Evolutionary conservation across 495 filamentous ascomycete species (phyloP).

Genomic region (Cladorrhinum samala): DNA sequence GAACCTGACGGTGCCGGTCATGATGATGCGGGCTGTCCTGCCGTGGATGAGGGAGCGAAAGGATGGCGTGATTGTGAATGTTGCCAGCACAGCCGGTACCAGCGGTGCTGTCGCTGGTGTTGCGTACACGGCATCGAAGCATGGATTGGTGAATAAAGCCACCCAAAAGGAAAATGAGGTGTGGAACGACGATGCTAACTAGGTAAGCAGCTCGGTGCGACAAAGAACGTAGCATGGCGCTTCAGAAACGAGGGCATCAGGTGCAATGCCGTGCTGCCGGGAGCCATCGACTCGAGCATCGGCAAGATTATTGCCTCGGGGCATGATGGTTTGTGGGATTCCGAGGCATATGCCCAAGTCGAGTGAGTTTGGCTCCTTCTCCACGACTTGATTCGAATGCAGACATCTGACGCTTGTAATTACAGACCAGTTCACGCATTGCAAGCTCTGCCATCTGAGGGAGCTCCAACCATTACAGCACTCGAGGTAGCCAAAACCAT

Average conservation of each 20-base stretch:
- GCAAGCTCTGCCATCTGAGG: constrained; percentile 15
- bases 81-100: constrained; percentile 32
- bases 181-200: too few relatives aligned
- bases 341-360: constrained; percentile 20
- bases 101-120: constrained; percentile 35
- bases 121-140: constrained; percentile 36
- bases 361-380: constrained; percentile 10
- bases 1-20: constrained; percentile 34
- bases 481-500: constrained; percentile 34
- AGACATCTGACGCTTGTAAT: neutral
- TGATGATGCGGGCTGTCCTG: constrained; percentile 34
- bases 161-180: too few relatives aligned
- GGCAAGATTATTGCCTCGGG: constrained; percentile 14
- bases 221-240: constrained; percentile 41
- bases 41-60: constrained; percentile 29
- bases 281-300: constrained; percentile 19
- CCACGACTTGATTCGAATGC: neutral
- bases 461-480: constrained; percentile 22
- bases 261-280: constrained; percentile 23
- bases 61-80: constrained; percentile 36
- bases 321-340: constrained; percentile 1
- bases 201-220: constrained; percentile 29
- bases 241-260: constrained; percentile 32
- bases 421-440: constrained; percentile 27
- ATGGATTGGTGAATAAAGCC: constrained; percentile 27